Evolutionary conservation across 768 basidiomycete genomes (phyloP).

Genomic region (Amanita phalloides): DNA sequence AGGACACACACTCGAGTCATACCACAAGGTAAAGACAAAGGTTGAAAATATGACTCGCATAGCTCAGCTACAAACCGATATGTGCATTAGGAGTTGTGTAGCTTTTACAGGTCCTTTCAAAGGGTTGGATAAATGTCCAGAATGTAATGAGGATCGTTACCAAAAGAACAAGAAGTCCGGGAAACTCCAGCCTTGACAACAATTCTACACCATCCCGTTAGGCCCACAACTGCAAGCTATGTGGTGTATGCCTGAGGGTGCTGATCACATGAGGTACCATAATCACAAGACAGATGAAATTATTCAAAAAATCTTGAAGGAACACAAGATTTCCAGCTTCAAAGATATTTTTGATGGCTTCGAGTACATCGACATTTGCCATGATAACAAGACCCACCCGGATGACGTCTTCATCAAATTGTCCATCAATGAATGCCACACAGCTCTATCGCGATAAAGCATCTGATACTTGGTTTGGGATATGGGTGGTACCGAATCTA

Average conservation of each 20-base stretch:
- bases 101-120: background rate
- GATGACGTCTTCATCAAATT: slow-evolving; percentile 22
- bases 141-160: background rate
- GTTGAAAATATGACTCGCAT: background rate
- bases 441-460: slow-evolving; percentile 27
- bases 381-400: slow-evolving; percentile 9
- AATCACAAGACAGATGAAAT: slow-evolving; percentile 6
- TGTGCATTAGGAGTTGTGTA: background rate
- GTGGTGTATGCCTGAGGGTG: slow-evolving; percentile 8
- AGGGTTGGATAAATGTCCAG: background rate
- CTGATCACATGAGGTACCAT: slow-evolving; percentile 11
- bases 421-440: slow-evolving; percentile 29
- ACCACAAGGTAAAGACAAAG: background rate
- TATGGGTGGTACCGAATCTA: slow-evolving; percentile 26
- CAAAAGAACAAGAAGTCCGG: background rate
- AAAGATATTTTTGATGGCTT: slow-evolving; percentile 18
- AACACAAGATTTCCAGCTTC: slow-evolving; percentile 3
- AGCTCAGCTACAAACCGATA: background rate
- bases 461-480: slow-evolving; percentile 22
- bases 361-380: slow-evolving; percentile 13
- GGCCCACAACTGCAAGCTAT: slow-evolving; percentile 26
- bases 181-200: slow-evolving; percentile 3
- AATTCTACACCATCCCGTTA: slow-evolving; percentile 20
- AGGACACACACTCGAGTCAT: background rate
- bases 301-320: background rate